Evolutionary conservation across 1,284 basidiomycete genomes (phyloP), one percentile per base, ranked within the genome.

Genomic region (Cryptococcus floricola): DNA sequence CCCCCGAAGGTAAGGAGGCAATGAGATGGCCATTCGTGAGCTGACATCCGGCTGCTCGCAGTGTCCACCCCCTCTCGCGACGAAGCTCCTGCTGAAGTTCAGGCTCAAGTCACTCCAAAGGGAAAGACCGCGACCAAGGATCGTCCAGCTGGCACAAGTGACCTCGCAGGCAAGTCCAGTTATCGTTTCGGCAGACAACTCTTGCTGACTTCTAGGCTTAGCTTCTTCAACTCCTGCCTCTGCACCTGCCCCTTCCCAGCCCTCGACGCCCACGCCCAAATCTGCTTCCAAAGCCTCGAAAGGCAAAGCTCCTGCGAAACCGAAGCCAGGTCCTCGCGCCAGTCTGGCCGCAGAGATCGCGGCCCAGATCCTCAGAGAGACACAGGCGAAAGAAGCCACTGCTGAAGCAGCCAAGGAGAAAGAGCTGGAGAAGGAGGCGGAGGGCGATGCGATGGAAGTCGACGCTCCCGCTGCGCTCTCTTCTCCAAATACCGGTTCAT

Each of bases 291-390:
- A 28, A 25, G 9, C 44, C 27, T 16, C 25, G 10, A 23, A 42
- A 16, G 41, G 14, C 31, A 34, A 34, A 34, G 31, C 31, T 6
- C 25, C 44, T 19, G 27, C 44, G 8, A 46, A 28, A 6, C 19
- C 19, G 1, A 46, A 28, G 25, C 18, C 44, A 3, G 44, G 42
- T 47, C 28, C 48, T 38, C 23, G 18, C 5, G 39, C 28, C 9
- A 49, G 25, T 28, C 23, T 27, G 46, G 37, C 45, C 10, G 25
- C 38, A 38, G 44, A 54, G 13, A 54, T 54, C 16, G 23, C 48
- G 45, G 16, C 41, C 39, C 52, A 56, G 45, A 50, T 60, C 43
- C 23, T 34, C 39, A 41, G 34, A 28, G 46, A 48, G 19, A 28
- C 27, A 31, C 18, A 27, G 16, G 37, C 6, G 5, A 31, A 18